Conservation (phyloP, 257 asterid species). For the Lycium barbarum region DNA sequence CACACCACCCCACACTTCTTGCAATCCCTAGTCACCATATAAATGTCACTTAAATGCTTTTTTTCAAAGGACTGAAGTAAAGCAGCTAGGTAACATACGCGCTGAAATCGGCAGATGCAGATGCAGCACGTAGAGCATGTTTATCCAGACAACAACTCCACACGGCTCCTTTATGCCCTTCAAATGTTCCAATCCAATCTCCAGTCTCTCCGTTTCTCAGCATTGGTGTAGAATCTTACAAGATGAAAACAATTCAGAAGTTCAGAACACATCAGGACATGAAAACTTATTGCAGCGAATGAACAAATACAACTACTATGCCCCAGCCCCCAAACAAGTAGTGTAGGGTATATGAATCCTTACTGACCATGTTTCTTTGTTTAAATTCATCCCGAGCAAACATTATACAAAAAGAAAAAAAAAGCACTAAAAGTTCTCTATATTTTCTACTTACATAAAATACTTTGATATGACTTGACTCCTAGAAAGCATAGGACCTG, state of each 20-base stretch:
- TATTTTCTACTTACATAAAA: not conserved
- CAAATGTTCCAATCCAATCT: conserved; percentile 98
- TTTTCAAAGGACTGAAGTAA: conserved; percentile 15
- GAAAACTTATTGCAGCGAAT: not conserved
- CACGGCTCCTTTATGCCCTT: conserved; percentile 99
- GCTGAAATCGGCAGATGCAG: conserved; percentile 98
- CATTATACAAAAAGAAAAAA: not conserved
- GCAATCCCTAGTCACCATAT: not conserved
- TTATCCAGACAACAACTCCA: conserved; percentile 96
- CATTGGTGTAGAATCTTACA: conserved; percentile 90
- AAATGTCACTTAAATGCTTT: not conserved
- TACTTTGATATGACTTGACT: not conserved
- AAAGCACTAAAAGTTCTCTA: not conserved
- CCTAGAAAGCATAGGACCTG: not conserved
- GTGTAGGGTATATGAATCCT: not conserved
- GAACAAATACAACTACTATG: not conserved
- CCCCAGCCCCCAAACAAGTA: not conserved
- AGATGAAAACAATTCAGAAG: not conserved
- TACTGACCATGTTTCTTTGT: not conserved
- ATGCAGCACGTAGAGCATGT: conserved; percentile 89
- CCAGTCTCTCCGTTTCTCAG: conserved; percentile 98
- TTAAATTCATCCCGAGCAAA: not conserved
- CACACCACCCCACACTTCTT: no score
- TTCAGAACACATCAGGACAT: not conserved
- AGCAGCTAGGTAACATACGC: conserved; percentile 60